Evolutionary conservation across 148 eudicot genomes (phyloP).

Genomic region (Oxyria digyna): DNA sequence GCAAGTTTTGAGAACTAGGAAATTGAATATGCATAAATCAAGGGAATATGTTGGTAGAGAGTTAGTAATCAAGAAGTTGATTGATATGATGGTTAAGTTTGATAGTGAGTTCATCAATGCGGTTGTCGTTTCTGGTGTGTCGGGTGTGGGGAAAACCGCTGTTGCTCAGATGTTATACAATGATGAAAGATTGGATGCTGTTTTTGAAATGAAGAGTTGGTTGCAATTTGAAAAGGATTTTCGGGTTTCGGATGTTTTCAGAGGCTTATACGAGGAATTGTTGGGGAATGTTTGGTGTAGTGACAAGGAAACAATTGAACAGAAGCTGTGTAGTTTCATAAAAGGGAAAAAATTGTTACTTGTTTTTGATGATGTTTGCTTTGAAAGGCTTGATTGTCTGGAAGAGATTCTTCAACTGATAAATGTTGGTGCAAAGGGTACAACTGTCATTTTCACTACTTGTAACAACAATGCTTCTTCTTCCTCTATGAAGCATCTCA

Average conservation of each 20-base stretch:
- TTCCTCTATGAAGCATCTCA: background rate
- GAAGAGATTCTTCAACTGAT: conserved; percentile 8
- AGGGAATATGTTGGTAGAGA: background rate
- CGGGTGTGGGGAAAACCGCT: conserved; percentile 4
- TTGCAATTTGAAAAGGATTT: background rate
- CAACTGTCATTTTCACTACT: conserved; percentile 24
- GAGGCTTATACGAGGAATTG: background rate
- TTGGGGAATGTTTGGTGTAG: background rate
- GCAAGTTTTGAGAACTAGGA: background rate
- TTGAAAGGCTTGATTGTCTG: conserved; percentile 7
- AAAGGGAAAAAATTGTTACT: background rate
- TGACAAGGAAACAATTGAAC: background rate
- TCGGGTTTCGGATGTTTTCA: background rate
- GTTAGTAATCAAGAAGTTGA: background rate
- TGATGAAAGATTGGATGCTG: background rate
- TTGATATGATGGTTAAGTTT: background rate
- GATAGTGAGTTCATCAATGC: background rate
- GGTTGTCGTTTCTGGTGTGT: background rate
- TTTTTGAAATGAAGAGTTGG: background rate
- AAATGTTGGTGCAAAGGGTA: conserved; percentile 14
- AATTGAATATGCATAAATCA: background rate
- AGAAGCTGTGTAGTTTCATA: background rate
- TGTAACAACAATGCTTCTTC: conserved; percentile 10
- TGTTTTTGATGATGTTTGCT: conserved; percentile 7
- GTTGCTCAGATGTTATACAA: background rate